phyloP scores from a whole-genome alignment of 2,329 filamentous ascomycete genomes.

The Talaromyces sp. region DNA sequence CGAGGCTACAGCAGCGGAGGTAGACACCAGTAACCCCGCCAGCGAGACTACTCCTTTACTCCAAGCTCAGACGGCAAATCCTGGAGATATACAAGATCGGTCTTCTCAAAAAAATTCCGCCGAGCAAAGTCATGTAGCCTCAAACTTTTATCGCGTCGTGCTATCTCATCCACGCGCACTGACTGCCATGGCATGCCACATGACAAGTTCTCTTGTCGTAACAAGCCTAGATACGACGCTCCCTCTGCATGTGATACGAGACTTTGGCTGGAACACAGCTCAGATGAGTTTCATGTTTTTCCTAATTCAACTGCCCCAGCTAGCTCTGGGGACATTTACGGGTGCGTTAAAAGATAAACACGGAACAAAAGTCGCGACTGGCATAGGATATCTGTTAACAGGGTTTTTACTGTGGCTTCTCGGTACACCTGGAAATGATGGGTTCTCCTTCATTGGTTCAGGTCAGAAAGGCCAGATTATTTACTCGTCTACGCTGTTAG shows the following conservation, averaged over 20 bases:
- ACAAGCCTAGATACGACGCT: slow-evolving; percentile 56
- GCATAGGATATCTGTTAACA: slow-evolving; percentile 25
- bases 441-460: slow-evolving; percentile 26
- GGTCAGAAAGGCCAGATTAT: slow-evolving; percentile 23
- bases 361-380: slow-evolving; percentile 26
- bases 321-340: slow-evolving; percentile 58
- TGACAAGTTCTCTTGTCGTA: slow-evolving; percentile 51
- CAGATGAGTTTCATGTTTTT: slow-evolving; percentile 57
- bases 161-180: slow-evolving; percentile 44
- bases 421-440: slow-evolving; percentile 28
- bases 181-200: slow-evolving; percentile 41
- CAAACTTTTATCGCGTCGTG: slow-evolving; percentile 37
- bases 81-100: background rate
- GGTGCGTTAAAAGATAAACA: slow-evolving; percentile 43
- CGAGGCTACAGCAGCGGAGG: background rate
- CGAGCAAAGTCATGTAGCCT: background rate
- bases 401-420: slow-evolving; percentile 28
- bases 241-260: slow-evolving; percentile 53
- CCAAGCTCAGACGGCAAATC: background rate
- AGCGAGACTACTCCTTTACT: slow-evolving; percentile 10
- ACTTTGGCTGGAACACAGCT: slow-evolving; percentile 54
- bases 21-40: background rate
- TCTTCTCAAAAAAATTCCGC: background rate
- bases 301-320: slow-evolving; percentile 55
- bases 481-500: slow-evolving; percentile 23